A percentile compares a stretch with the other conserved stretches of the same genome.
Evolutionary conservation across 371 early-diverging fungal genomes (phyloP).

Genomic region (Blakeslea trispora): DNA sequence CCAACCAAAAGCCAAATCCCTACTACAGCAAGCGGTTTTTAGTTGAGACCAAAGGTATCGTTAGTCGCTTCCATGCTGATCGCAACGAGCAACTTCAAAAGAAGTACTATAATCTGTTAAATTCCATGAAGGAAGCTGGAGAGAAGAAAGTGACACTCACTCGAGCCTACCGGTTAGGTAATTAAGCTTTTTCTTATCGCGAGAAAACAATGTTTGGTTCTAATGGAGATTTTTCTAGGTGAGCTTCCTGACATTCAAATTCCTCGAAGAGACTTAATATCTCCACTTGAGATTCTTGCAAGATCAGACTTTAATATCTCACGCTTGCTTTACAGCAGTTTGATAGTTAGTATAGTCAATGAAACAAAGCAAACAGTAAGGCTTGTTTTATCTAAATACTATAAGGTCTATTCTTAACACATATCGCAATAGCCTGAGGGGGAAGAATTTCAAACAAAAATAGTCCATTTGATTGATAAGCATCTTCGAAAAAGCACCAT

Average conservation of each 20-base stretch:
- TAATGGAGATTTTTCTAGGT: conserved; percentile 47
- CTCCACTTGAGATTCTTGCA: conserved; percentile 66
- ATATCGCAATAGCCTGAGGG: not conserved
- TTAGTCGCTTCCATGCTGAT: conserved; percentile 25
- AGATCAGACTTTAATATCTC: conserved; percentile 67
- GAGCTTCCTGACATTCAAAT: conserved; percentile 83
- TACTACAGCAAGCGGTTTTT: conserved; percentile 11
- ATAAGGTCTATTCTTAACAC: not conserved
- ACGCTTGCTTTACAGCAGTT: conserved; percentile 51
- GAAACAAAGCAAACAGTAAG: conserved; percentile 39
- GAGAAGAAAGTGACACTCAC: conserved; percentile 58
- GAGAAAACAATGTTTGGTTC: too few relatives aligned
- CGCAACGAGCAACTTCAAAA: conserved; percentile 41
- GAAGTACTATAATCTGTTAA: conserved; percentile 9
- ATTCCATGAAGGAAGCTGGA: conserved; percentile 48
- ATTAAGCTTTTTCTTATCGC: too few relatives aligned
- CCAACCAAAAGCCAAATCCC: not conserved
- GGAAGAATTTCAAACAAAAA: conserved; percentile 32
- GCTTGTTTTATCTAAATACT: not conserved
- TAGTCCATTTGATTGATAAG: conserved; percentile 30
- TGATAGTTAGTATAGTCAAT: conserved; percentile 46
- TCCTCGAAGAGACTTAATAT: conserved; percentile 58
- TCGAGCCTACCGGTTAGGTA: conserved; percentile 65
- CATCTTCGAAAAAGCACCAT: conserved; percentile 35
- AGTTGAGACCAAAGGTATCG: conserved; percentile 1